Conservation (phyloP, 2,329 filamentous ascomycete species). For the Fusarium vanettenii region DNA sequence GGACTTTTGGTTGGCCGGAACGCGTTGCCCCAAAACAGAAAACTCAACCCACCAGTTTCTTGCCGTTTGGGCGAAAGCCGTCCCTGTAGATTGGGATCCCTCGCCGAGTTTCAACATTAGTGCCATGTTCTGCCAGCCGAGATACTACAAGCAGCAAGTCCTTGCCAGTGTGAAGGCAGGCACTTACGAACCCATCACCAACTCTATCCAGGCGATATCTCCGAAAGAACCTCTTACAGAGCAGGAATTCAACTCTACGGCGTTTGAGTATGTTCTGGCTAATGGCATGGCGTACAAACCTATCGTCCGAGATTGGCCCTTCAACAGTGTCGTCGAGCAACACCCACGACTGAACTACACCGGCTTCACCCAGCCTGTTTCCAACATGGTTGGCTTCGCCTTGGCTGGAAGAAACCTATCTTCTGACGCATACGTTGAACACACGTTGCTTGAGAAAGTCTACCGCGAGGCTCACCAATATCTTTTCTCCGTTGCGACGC, state of each 20-base stretch:
- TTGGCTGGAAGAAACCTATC: slow-evolving; percentile 34
- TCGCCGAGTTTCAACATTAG: slow-evolving; percentile 41
- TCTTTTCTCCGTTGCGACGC: slow-evolving; percentile 37
- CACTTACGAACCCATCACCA: not conserved
- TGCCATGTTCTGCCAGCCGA: slow-evolving; percentile 55
- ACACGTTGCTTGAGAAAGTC: too few relatives aligned
- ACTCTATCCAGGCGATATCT: slow-evolving; percentile 3
- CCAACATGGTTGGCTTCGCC: slow-evolving; percentile 50
- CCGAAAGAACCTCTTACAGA: slow-evolving; percentile 24
- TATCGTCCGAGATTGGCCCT: slow-evolving; percentile 39
- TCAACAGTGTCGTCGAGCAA: slow-evolving; percentile 41
- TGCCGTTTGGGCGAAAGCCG: slow-evolving; percentile 35
- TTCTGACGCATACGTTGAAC: too few relatives aligned
- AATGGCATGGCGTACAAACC: slow-evolving; percentile 38
- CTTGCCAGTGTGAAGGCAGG: slow-evolving; percentile 24
- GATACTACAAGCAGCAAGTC: slow-evolving; percentile 60
- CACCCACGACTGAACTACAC: slow-evolving; percentile 23
- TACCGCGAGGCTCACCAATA: slow-evolving; percentile 36
- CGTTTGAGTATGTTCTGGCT: slow-evolving; percentile 49
- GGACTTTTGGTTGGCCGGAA: slow-evolving; percentile 36
- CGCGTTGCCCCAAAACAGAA: too few relatives aligned
- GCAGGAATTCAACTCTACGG: slow-evolving; percentile 48
- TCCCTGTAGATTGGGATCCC: not conserved
- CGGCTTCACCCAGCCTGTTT: slow-evolving; percentile 31
- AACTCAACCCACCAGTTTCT: slow-evolving; percentile 52